A percentile compares a stretch with the other conserved stretches of the same genome.
Evolutionary conservation across 1,284 basidiomycete species (phyloP).

Genomic region (Tausonia pullulans): DNA sequence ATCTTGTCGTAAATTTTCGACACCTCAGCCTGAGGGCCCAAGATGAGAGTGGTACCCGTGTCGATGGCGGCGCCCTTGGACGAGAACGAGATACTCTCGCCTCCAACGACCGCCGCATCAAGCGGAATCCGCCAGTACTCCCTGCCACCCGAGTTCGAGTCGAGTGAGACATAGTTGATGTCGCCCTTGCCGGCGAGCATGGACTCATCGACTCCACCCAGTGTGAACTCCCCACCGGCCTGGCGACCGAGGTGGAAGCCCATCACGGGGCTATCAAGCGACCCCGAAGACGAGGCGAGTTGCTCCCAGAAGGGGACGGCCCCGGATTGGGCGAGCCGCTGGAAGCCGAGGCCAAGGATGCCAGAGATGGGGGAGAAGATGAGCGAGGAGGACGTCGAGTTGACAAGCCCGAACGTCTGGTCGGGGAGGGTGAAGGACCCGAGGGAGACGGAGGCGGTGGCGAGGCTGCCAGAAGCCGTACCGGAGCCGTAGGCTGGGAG

Average conservation of each 20-base stretch:
- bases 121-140: slow-evolving; percentile 6
- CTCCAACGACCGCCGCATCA: neutral
- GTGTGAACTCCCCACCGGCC: neutral
- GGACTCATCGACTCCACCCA: neutral
- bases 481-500: slow-evolving; percentile 12
- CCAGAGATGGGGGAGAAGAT: slow-evolving; percentile 14
- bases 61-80: slow-evolving; percentile 9
- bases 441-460: slow-evolving; percentile 5
- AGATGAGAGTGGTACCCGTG: slow-evolving; percentile 8
- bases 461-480: slow-evolving; percentile 2
- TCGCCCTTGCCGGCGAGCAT: neutral
- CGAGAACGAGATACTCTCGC: neutral
- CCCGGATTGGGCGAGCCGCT: neutral
- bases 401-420: slow-evolving; percentile 13
- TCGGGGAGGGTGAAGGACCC: neutral
- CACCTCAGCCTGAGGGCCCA: slow-evolving; percentile 5
- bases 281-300: neutral
- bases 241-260: slow-evolving; percentile 9
- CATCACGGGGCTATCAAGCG: neutral
- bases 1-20: slow-evolving; percentile 6
- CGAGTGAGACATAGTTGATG: neutral
- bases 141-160: neutral
- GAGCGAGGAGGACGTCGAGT: neutral
- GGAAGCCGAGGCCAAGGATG: slow-evolving; percentile 10
- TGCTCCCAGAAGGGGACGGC: slow-evolving; percentile 5